Evolutionary conservation across 768 basidiomycete genomes (phyloP).

Genomic region (Butyriboletus loyo): DNA sequence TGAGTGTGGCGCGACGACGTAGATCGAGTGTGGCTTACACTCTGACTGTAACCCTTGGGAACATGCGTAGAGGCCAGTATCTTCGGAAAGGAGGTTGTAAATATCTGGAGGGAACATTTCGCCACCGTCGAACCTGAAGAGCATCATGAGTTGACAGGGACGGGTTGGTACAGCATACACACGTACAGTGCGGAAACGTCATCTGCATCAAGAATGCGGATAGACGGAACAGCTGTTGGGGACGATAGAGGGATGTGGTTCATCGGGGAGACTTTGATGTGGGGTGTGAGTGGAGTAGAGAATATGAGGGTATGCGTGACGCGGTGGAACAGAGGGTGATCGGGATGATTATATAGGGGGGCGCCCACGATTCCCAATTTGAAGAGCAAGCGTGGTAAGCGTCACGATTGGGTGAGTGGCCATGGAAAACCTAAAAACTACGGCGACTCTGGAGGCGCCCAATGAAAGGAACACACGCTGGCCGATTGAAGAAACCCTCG

Average conservation of each 20-base stretch:
- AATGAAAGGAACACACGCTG: not conserved
- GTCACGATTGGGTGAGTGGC: conserved; percentile 2
- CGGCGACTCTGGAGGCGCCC: conserved; percentile 9
- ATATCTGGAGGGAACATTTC: not conserved
- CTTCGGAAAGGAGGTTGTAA: not conserved
- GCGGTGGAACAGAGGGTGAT: not conserved
- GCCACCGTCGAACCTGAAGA: conserved; percentile 7
- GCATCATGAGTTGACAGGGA: conserved; percentile 8
- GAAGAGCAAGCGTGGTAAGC: conserved; percentile 7
- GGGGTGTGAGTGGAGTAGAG: not conserved
- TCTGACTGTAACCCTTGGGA: not conserved
- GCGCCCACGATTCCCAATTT: conserved; percentile 6
- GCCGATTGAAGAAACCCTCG: not conserved
- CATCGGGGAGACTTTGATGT: conserved; percentile 4
- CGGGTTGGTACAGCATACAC: not conserved
- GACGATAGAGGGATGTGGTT: not conserved
- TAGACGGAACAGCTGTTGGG: conserved; percentile 13
- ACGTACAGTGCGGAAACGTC: conserved; percentile 13
- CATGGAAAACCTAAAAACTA: conserved; percentile 1
- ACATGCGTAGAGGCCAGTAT: not conserved
- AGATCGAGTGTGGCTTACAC: conserved; percentile 2
- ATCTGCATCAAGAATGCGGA: conserved; percentile 14
- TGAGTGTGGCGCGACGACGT: conserved; percentile 17
- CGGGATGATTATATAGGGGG: conserved; percentile 19
- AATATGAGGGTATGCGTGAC: conserved; percentile 7